Evolutionary conservation across 768 basidiomycete genomes (phyloP), one percentile per base, ranked within the genome.

Genomic region (Podaxis sp.): DNA sequence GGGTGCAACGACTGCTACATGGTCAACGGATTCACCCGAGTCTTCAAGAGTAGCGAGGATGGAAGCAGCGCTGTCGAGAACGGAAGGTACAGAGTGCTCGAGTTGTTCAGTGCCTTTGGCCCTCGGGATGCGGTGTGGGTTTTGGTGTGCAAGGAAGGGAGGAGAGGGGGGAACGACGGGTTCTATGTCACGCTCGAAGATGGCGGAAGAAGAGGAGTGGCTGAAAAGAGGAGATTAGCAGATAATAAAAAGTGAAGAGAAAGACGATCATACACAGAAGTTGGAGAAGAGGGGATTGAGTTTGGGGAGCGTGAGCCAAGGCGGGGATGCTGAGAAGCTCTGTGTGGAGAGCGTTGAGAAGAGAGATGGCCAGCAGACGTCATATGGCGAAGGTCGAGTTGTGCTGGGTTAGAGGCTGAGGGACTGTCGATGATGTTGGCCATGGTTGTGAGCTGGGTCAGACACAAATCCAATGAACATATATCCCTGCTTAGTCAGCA

Each of bases 161-260:
- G 81, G 75, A 24, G 74, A 73, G 54, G 75, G 72, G 66, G 79
- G 78, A 67, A 73, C 77, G 68, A 75, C 73, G 56, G 88, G 88
- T 67, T 95, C 93, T 66, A 96, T 93, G 72, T 96, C 93, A 38
- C 93, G 86, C 75, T 96, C 93, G 64, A 96, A 96, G 62, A 95
- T 96, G 40, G 93, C 93, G 0, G 92, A 94, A 0, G 91, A 91
- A 0, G 91, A 91, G 0, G 91, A 94, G 68, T 91, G 82, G 1
- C 80, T 81, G 66, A 13, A 26, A 64, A 24, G 1, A 68, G 65
- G 57, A 60, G 63, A 37, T 60, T 5, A 44, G 46, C 51, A 63
- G 28, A 58, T 15, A 53, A 49, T 33, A 38, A 66, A 37, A 48
- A 20, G 41, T 28, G 22, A 17, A 33, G 54, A 44, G 56, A 30